Evolutionary conservation across 2,329 filamentous ascomycete genomes (phyloP), one percentile per base, ranked within the genome.

Genomic region (Sarocladium strictum): DNA sequence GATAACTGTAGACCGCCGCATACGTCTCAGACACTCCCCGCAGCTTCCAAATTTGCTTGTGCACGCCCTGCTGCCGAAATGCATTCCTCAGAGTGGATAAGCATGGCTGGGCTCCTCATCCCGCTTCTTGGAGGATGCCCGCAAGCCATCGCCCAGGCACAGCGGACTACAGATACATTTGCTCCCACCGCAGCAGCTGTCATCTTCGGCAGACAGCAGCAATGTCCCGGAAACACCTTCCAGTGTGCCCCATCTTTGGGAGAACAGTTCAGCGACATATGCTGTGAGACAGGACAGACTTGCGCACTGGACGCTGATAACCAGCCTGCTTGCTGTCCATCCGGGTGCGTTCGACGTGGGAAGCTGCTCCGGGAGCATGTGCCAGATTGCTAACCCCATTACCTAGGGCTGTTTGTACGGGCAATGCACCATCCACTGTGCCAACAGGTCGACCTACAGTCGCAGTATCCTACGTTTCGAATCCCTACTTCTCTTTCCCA

Each of bases 401-500:
- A 24, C 50, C 33, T 29, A 51, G 79, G 54, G 76, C 74, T 29
- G 72, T 81, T 19, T 83, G 79, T 61, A 83, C 79, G n/a, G 79
- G 79, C 50, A 74, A 73, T 27, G 78, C 77, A n/a, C 75, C 76
- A 3, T 41, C 47, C 15, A 67, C 68, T 7, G 70, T 72, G 2
- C 64, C 70, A 10, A 67, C 67, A 12, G 63, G 59, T 26, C 65
- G 27, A 59, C 68, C 70, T 12, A 71, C 72, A 2, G 65, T 67
- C 19, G 62, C 68, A 1, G 70, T 71, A 19, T 80, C 79, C 32
- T 82, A 75, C 62, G 79, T 85, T 17, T 67, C 74, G 40, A 85
- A 85, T 63, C 60, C 70, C 24, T 84, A 78, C 66, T 85, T 84
- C 64, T 74, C 78, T 11, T 85, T 84, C 64, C 82, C 82, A 1